phyloP scores from a whole-genome alignment of 208 protist species.

The Lotmaria passim region DNA sequence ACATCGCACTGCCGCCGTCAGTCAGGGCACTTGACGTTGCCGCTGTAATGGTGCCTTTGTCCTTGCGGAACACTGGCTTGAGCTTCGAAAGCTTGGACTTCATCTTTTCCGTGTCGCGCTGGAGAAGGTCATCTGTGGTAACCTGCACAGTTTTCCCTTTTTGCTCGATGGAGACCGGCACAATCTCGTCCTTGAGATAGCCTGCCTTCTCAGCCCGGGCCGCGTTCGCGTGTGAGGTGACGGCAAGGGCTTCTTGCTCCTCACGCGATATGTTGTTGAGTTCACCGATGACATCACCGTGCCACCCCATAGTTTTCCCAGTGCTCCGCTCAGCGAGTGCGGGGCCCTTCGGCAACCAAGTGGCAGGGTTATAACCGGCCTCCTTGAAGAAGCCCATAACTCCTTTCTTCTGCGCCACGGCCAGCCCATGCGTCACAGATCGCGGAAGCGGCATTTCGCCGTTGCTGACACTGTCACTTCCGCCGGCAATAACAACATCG shows the following conservation, averaged over 20 bases:
- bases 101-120: conserved; percentile 60
- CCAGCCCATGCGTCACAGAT: conserved; percentile 57
- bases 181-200: conserved; percentile 80
- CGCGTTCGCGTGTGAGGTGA: conserved; percentile 75
- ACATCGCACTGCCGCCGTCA: conserved; percentile 81
- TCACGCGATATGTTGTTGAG: conserved; percentile 69
- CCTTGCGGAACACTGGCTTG: conserved; percentile 79
- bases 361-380: conserved; percentile 61
- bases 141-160: conserved; percentile 52
- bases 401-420: conserved; percentile 58
- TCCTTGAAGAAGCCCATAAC: conserved; percentile 60
- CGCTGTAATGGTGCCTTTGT: conserved; percentile 81
- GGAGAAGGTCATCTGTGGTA: conserved; percentile 72
- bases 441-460: conserved; percentile 66
- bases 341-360: conserved; percentile 70
- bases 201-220: conserved; percentile 63
- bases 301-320: conserved; percentile 91
- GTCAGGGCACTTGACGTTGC: conserved; percentile 81
- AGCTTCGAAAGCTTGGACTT: conserved; percentile 69
- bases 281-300: conserved; percentile 86
- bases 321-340: conserved; percentile 78
- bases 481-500: conserved; percentile 85
- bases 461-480: conserved; percentile 87
- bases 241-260: conserved; percentile 77
- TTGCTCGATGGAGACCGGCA: conserved; percentile 45